Evolutionary conservation across 164 flowering plant species (phyloP).

Genomic region (Hamamelis virginiana): DNA sequence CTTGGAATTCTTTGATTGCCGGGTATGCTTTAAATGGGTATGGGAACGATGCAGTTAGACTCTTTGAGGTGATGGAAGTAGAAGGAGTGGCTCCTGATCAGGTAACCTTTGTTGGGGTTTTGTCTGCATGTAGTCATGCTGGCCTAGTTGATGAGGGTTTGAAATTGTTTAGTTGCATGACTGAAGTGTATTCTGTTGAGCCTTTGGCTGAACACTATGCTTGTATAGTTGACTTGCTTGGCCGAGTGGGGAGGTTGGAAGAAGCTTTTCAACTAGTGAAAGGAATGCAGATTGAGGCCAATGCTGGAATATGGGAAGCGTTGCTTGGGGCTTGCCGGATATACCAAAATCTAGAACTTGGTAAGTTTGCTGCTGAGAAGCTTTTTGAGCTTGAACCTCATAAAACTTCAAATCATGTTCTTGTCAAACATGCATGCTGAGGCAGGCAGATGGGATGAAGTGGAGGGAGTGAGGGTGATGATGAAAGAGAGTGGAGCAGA

Average conservation of each 20-base stretch:
- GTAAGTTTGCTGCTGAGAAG: constrained; percentile 25
- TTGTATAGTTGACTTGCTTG: constrained; percentile 30
- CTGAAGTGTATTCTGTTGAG: constrained; percentile 19
- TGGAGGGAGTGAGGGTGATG: constrained; percentile 17
- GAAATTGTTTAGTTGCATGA: constrained; percentile 24
- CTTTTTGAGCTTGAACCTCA: constrained; percentile 27
- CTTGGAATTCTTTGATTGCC: constrained; percentile 37
- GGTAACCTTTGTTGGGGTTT: constrained; percentile 25
- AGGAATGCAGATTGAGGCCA: constrained; percentile 20
- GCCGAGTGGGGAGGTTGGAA: constrained; percentile 28
- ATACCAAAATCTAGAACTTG: constrained; percentile 26
- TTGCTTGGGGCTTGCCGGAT: constrained; percentile 29
- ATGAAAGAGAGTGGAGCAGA: constrained; percentile 14
- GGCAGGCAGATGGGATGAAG: constrained; percentile 29
- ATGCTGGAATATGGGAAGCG: constrained; percentile 33
- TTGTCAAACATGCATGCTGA: constrained; percentile 32
- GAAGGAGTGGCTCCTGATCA: constrained; percentile 26
- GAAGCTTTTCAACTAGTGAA: constrained; percentile 28
- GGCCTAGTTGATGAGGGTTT: constrained; percentile 27
- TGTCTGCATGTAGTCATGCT: constrained; percentile 33
- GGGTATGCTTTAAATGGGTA: constrained; percentile 28
- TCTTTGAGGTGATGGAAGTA: constrained; percentile 21
- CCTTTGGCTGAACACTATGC: constrained; percentile 32
- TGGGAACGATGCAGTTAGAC: constrained; percentile 20
- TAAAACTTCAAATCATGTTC: constrained; percentile 21